These are phyloP conservation scores for Coix lacrymajobi DNA, from an alignment of 176 grass and related monocot species.

Conservation along the genomic window DNA sequence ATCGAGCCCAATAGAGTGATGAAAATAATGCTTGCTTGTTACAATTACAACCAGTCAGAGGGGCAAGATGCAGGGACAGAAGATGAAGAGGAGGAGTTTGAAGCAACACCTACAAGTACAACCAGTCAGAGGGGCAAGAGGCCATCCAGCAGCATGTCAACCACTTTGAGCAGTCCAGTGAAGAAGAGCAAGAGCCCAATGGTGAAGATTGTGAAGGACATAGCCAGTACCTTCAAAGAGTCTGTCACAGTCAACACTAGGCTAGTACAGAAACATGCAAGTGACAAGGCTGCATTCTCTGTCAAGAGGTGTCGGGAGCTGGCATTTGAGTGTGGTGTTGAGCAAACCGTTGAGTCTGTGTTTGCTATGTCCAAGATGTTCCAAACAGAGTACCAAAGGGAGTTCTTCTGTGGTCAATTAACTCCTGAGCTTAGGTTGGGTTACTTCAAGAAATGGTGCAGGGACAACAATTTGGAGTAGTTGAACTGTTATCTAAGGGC, in stretches of 20 bases:
- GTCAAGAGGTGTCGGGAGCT: not conserved
- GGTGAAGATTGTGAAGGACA: not conserved
- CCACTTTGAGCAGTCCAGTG: not conserved
- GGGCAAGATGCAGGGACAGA: not conserved
- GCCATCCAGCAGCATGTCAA: not conserved
- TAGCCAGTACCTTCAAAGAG: not conserved
- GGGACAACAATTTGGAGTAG: not conserved
- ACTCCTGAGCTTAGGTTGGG: not conserved
- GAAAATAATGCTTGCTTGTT: not conserved
- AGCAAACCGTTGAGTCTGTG: not conserved
- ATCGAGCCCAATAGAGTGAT: not conserved
- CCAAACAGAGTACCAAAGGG: not conserved
- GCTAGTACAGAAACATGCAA: not conserved
- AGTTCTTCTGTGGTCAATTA: not conserved
- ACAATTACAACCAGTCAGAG: not conserved
- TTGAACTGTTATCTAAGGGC: too few relatives aligned
- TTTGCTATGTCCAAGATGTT: too few relatives aligned
- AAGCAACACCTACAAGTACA: not conserved
- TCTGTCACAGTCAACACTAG: not conserved
- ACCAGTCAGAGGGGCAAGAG: not conserved
- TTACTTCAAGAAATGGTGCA: not conserved
- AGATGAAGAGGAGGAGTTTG: not conserved
- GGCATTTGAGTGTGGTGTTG: not conserved
- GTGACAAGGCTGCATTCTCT: not conserved
- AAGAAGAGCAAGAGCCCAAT: not conserved